Base-by-base conservation (phyloP, 345 rosid genomes). In the Rhodomyrtus tomentosa region DNA sequence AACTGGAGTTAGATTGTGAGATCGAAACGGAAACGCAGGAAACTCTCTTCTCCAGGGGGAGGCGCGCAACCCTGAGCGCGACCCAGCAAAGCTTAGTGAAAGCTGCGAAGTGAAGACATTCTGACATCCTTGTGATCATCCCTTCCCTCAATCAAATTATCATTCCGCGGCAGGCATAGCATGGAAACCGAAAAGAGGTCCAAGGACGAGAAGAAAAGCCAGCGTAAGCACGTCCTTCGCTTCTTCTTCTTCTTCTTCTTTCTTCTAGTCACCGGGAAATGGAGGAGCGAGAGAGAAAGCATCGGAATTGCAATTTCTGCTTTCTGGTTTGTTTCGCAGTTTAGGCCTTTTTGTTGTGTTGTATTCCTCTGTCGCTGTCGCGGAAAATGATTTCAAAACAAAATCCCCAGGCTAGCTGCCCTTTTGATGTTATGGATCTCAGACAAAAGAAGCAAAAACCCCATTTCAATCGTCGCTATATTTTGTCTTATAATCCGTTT, bases 161-260 rank as follows among this genome's bases (percentile, higher is more conserved):
- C 82, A 13, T 29, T 68, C 49, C 15, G 21, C 50, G 73, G 40
- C 25, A 45, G 38, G 10, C 25, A 15, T 40, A 86, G 42, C 80
- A 95, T 95, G 98, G 96, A 92, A 83, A 86, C 91, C 88, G 93
- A 92, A 36, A 85, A 94, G 87, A 94, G 89, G 87, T 68, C 89
- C 81, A 90, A 83, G 91, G 93, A 90, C 86, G 89, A 90, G 89
- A 90, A 86, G 90, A 91, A 88, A 87, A 90, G 88, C 87, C 94
- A 91, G 89, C 87, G 89, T 92, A 87, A 86, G 84, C 50, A 55
- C 89, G 87, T 94, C 29, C 91, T 89, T 68, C 55, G 81, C 55
- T 5, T 80, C 74, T 82, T 55, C 12, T 54, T 62, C 22, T 83
- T 51, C 7, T 38, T 62, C 42, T 40, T 62, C 42, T 32, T 50